These are phyloP conservation scores for Aspergillus aculeatinus DNA, from an alignment of 2,329 filamentous ascomycete genomes.

Conservation along the genomic window DNA sequence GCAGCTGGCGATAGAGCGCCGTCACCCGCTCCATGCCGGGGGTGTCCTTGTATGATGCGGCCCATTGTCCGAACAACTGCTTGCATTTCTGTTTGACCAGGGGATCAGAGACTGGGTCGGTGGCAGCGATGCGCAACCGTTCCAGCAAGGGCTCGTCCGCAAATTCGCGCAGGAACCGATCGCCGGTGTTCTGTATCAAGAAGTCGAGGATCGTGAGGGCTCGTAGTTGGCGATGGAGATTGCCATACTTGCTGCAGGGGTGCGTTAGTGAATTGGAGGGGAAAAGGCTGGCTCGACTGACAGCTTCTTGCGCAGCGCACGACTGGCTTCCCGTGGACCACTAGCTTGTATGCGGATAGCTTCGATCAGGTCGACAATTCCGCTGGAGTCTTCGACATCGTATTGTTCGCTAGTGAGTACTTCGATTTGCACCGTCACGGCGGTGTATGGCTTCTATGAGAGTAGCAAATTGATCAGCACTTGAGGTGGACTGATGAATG, in stretches of 20 bases:
- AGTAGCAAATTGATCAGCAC: neutral
- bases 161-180: constrained; percentile 81
- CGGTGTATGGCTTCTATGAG: constrained; percentile 78
- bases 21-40: constrained; percentile 78
- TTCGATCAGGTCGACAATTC: constrained; percentile 91
- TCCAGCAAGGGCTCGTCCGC: constrained; percentile 90
- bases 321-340: constrained; percentile 83
- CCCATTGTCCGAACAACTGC: constrained; percentile 83
- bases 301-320: constrained; percentile 94
- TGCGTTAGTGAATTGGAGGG: constrained; percentile 10
- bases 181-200: constrained; percentile 89
- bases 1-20: constrained; percentile 71
- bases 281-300: constrained; percentile 38
- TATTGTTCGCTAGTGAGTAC: constrained; percentile 84
- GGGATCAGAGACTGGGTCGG: constrained; percentile 77
- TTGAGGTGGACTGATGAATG: neutral
- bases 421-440: constrained; percentile 89
- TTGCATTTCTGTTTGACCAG: constrained; percentile 88
- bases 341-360: constrained; percentile 85
- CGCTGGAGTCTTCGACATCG: constrained; percentile 86
- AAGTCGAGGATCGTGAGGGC: constrained; percentile 87
- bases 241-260: constrained; percentile 76
- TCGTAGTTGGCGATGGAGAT: constrained; percentile 84
- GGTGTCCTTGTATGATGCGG: constrained; percentile 73
- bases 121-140: constrained; percentile 81